Evolutionary conservation across 2,329 filamentous ascomycete species (phyloP).

Genomic region (Trichoderma breve): DNA sequence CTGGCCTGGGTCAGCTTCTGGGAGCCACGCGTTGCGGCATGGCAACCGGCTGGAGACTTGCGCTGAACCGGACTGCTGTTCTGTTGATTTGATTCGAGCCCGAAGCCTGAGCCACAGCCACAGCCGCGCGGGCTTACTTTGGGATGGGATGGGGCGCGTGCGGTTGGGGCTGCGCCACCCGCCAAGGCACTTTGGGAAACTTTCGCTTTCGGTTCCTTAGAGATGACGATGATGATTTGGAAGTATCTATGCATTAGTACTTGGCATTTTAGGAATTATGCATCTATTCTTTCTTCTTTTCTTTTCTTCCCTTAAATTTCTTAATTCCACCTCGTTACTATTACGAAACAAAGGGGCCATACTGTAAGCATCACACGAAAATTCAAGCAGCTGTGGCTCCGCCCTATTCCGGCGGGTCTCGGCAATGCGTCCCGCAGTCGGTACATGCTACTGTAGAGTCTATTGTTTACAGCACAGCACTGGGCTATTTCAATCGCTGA

Average conservation of each 20-base stretch:
- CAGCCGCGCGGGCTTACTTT: not conserved
- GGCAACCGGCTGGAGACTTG: not conserved
- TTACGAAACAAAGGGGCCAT: not conserved
- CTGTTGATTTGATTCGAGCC: not conserved
- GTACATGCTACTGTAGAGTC: not conserved
- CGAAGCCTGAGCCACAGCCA: conserved; percentile 1
- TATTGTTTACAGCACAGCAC: not conserved
- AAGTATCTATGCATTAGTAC: not conserved
- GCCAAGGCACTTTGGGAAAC: not conserved
- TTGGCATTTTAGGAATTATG: not conserved
- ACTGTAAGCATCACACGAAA: not conserved
- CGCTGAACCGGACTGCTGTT: no score
- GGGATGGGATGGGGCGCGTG: not conserved
- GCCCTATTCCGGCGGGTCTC: not conserved
- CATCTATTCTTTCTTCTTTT: not conserved
- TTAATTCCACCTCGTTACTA: not conserved
- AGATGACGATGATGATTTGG: not conserved
- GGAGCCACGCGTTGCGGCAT: conserved; percentile 1
- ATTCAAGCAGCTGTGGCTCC: not conserved
- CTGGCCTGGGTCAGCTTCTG: not conserved
- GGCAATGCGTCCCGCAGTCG: not conserved
- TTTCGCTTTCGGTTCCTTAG: not conserved
- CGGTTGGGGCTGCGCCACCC: not conserved
- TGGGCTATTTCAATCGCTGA: not conserved
- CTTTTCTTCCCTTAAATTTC: not conserved